Percentiles rank a stretch among this genome's conserved stretches.
phyloP scores from a whole-genome alignment of 116 monocot genomes.

The Dioscorea cayenensis region DNA sequence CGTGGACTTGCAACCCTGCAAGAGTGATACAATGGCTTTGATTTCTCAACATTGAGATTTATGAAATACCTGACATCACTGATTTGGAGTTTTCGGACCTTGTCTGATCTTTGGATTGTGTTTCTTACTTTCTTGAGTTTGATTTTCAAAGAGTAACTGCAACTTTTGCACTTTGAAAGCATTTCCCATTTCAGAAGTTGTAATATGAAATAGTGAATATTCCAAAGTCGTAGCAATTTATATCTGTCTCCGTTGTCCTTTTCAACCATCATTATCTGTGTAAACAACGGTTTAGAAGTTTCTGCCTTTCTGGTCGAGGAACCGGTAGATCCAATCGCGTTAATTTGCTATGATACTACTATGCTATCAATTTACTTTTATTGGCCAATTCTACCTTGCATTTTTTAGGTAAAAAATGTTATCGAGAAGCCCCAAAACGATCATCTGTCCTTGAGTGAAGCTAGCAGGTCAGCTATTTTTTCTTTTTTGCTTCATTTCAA shows the following conservation, averaged over 20 bases:
- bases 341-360: no score
- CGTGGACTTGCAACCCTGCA: neutral
- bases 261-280: no score
- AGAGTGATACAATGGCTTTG: neutral
- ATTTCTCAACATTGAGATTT: neutral
- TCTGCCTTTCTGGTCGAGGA: no score
- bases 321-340: no score
- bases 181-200: neutral
- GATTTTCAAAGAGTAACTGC: no score
- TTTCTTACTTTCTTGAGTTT: no score
- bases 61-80: neutral
- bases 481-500: neutral
- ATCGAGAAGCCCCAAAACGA: conserved; percentile 95
- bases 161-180: neutral
- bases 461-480: conserved; percentile 68
- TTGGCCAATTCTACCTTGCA: conserved; percentile 2
- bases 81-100: no score
- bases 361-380: neutral
- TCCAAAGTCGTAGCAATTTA: neutral
- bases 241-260: neutral
- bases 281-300: no score
- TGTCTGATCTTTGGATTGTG: no score
- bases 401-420: conserved; percentile 79
- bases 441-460: conserved; percentile 93
- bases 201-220: neutral